These are phyloP conservation scores for Vicia villosa DNA, from an alignment of 306 rosid species.

Conservation along the genomic window DNA sequence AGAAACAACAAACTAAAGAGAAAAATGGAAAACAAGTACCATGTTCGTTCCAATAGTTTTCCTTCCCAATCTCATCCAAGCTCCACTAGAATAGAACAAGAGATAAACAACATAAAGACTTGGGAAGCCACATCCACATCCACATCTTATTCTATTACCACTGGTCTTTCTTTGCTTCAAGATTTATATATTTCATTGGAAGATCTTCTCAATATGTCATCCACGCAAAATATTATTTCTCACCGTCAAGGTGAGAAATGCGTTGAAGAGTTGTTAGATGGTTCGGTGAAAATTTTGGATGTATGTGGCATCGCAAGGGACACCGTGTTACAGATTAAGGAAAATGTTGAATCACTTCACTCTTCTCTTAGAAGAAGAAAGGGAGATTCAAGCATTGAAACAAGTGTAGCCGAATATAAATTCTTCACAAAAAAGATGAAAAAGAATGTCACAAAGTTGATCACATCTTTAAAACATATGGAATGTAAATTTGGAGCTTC, in stretches of 20 bases:
- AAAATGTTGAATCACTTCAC: constrained; percentile 53
- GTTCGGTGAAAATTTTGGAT: constrained; percentile 44
- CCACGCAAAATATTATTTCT: constrained; percentile 47
- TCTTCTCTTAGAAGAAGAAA: constrained; percentile 69
- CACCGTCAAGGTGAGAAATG: constrained; percentile 38
- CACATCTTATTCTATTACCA: constrained; percentile 45
- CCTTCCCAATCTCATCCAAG: constrained; percentile 71
- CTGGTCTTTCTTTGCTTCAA: constrained; percentile 43
- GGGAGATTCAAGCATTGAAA: constrained; percentile 51
- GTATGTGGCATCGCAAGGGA: constrained; percentile 63
- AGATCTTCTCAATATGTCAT: constrained; percentile 47
- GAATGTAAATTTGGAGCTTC: constrained; percentile 43
- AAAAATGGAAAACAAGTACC: constrained; percentile 46
- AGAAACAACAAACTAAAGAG: neutral
- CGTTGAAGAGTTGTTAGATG: constrained; percentile 64
- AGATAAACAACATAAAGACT: constrained; percentile 48
- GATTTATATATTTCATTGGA: constrained; percentile 56
- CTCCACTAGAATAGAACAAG: constrained; percentile 51
- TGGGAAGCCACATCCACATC: constrained; percentile 46
- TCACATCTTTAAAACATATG: constrained; percentile 46
- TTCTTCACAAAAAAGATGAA: constrained; percentile 56
- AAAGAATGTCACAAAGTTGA: constrained; percentile 53
- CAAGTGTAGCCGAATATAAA: constrained; percentile 43
- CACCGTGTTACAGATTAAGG: constrained; percentile 48
- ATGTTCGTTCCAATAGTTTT: constrained; percentile 62